Conservation (phyloP, 768 basidiomycete species). For the Tephrocybe sp. region DNA sequence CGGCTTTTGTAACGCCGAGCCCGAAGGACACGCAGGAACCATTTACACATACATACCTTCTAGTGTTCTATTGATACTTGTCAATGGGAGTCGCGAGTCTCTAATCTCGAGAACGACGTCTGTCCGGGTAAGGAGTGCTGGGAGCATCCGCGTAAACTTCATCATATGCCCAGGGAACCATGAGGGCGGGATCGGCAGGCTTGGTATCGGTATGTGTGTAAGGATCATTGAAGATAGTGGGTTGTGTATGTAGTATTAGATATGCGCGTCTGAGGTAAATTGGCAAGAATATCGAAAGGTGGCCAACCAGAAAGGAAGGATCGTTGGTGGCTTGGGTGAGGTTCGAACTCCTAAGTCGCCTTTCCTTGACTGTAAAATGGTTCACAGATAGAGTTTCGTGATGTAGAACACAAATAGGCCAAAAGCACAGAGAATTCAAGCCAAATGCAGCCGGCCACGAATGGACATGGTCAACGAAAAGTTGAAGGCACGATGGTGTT, state of each 20-base stretch:
- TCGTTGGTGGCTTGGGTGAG: not conserved
- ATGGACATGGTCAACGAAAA: not conserved
- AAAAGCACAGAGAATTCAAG: not conserved
- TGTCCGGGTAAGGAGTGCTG: conserved; percentile 72
- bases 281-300: not conserved
- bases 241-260: too few relatives aligned
- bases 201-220: conserved; percentile 35
- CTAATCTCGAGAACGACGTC: conserved; percentile 93
- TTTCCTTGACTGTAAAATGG: not conserved
- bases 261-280: too few relatives aligned
- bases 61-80: conserved; percentile 87
- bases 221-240: conserved; percentile 26
- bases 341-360: conserved; percentile 1
- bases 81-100: conserved; percentile 89
- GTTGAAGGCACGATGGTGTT: not conserved
- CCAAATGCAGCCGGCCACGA: not conserved
- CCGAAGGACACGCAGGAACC: conserved; percentile 26
- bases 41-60: conserved; percentile 61
- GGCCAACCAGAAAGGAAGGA: not conserved
- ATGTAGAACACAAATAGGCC: not conserved
- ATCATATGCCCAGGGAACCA: conserved; percentile 98
- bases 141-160: conserved; percentile 75
- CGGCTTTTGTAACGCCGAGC: conserved; percentile 9
- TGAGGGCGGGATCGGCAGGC: conserved; percentile 72
- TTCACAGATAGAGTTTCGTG: not conserved